These are phyloP conservation scores for Boletus reticulatus DNA, from an alignment of 768 basidiomycete genomes.

Conservation along the genomic window DNA sequence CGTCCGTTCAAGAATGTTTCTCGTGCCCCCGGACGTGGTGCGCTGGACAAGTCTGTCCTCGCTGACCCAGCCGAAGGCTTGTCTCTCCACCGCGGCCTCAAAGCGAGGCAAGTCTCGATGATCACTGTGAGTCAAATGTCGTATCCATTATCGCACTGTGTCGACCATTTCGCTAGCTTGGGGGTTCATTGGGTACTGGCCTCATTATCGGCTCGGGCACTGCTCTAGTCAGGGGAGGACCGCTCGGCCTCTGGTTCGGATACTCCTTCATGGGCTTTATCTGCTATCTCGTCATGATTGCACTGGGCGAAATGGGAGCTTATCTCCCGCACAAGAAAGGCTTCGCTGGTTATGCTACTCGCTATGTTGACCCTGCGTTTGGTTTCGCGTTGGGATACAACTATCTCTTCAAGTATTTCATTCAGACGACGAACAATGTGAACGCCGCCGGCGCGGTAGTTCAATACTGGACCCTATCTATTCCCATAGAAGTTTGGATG, in stretches of 20 bases:
- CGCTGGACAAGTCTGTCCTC: conserved; percentile 13
- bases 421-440: conserved; percentile 66
- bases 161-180: conserved; percentile 32
- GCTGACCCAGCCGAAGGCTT: conserved; percentile 35
- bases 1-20: not conserved
- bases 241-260: conserved; percentile 43
- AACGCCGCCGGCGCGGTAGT: conserved; percentile 58
- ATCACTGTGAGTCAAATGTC: conserved; percentile 41
- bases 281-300: conserved; percentile 59
- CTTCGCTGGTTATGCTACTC: conserved; percentile 54
- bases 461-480: conserved; percentile 44
- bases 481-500: conserved; percentile 56
- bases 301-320: conserved; percentile 38
- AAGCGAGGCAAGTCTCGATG: conserved; percentile 54
- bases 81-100: conserved; percentile 47
- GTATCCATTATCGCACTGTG: not conserved
- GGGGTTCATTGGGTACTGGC: conserved; percentile 53
- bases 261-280: conserved; percentile 51
- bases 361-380: conserved; percentile 66
- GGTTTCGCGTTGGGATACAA: conserved; percentile 53
- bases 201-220: conserved; percentile 60
- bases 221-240: conserved; percentile 54
- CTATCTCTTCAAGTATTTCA: conserved; percentile 59
- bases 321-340: conserved; percentile 60
- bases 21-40: not conserved